Base-by-base conservation (phyloP, 1,139 yeast species). In the Diutina catenulata region DNA sequence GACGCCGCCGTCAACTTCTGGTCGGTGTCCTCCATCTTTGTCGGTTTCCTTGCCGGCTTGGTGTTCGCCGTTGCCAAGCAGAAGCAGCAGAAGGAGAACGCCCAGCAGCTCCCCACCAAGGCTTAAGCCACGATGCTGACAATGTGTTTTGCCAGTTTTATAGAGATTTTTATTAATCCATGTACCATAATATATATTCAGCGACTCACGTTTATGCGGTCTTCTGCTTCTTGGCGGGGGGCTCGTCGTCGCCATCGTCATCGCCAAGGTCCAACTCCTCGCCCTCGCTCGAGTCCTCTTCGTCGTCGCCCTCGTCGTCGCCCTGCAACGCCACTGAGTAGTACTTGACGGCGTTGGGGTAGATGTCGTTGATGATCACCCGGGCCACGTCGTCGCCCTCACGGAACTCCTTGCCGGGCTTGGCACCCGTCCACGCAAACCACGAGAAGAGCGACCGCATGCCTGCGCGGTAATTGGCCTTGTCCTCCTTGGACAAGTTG, bases 1-100 rank as follows among this genome's bases (percentile, higher is more conserved):
- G 94, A 86, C 51, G 94, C 95, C 43, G 93, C 95, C 42, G 86
- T 81, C 56, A 91, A 94, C 68, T 84, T 91, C 65, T 78, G 82
- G 70, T 83, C 95, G 32, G 83, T 87, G 45, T 64, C 87, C 27
- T 91, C 97, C 39, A 93, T 91, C 56, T 74, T 84, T 55, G 70
- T 88, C 46, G 98, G 98, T 40, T 91, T 93, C 64, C 67, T 76
- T 46, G 94, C 98, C 45, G 98, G 98, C 57, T 67, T 91, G 48
- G 94, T 88, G 38, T 93, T 88, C 61, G 88, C 96, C 40, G 84
- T 84, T 47, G 94, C 95, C 43, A 87, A 87, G 68, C 80, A 78
- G 61, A 72, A 71, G 59, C 95, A 86, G 51, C 60, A 52, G 41
- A 64, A 58, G 49, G 68, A 62, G 37, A 53, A 50, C 57, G 70